Evolutionary conservation across 2,329 filamentous ascomycete genomes (phyloP).

Genomic region (Sporothrix humicola): DNA sequence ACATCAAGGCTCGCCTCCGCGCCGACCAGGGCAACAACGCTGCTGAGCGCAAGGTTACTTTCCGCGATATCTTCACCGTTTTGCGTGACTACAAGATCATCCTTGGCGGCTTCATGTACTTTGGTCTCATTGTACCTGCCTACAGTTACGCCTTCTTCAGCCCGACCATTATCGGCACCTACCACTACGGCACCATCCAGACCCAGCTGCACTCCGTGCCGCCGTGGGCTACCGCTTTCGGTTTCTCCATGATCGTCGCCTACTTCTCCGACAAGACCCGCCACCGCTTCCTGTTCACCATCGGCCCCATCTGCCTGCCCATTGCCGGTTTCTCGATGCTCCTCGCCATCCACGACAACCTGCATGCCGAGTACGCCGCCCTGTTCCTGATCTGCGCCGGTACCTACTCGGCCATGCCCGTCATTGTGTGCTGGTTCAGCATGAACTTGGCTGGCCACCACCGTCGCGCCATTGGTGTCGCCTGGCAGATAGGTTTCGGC

Average conservation of each 20-base stretch:
- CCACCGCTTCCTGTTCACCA: constrained; percentile 76
- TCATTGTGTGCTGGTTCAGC: constrained; percentile 82
- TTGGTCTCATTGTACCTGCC: constrained; percentile 77
- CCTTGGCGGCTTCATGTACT: constrained; percentile 79
- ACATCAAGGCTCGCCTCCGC: constrained; percentile 68
- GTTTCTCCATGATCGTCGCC: constrained; percentile 76
- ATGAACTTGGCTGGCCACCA: constrained; percentile 80
- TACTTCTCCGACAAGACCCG: constrained; percentile 70
- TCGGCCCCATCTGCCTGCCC: constrained; percentile 70
- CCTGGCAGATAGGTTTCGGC: constrained; percentile 79
- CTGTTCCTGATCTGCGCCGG: constrained; percentile 83
- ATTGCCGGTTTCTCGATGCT: constrained; percentile 79
- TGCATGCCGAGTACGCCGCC: constrained; percentile 72
- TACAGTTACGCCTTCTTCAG: constrained; percentile 81
- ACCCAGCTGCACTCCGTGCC: constrained; percentile 65
- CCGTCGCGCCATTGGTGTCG: constrained; percentile 70
- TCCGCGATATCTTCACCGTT: constrained; percentile 64
- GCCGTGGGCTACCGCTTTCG: constrained; percentile 73
- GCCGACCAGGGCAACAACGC: constrained; percentile 72
- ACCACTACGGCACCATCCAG: constrained; percentile 64
- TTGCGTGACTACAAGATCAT: constrained; percentile 78
- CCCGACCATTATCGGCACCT: constrained; percentile 71
- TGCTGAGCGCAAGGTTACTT: constrained; percentile 64
- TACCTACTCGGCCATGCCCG: constrained; percentile 85
- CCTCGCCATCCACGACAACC: constrained; percentile 71